These are phyloP conservation scores for Coprinellus aureogranulatus DNA, from an alignment of 768 basidiomycete genomes.

Conservation along the genomic window DNA sequence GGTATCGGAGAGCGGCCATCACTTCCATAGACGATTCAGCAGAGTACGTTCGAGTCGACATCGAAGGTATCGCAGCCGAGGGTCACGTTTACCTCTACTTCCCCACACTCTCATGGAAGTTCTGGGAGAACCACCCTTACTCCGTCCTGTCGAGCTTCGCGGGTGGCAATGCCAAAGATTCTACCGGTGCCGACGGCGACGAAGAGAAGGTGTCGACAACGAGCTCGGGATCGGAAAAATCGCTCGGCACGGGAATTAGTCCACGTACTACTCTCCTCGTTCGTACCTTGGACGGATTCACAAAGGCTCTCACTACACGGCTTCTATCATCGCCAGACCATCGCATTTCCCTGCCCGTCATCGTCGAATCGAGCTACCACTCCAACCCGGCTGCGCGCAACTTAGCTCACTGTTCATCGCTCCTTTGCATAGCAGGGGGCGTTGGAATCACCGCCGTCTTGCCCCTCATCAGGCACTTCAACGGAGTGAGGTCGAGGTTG, in stretches of 20 bases:
- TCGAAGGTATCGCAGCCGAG: slow-evolving; percentile 6
- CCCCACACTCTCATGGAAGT: slow-evolving; percentile 7
- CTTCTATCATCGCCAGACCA: neutral
- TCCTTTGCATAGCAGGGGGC: slow-evolving; percentile 9
- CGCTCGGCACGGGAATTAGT: neutral
- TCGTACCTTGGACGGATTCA: slow-evolving; percentile 4
- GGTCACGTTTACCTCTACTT: slow-evolving; percentile 11
- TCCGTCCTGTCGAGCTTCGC: slow-evolving; percentile 8
- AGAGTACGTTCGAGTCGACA: slow-evolving; percentile 8
- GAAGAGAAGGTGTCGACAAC: neutral
- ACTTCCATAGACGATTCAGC: slow-evolving; percentile 2
- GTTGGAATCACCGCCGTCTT: slow-evolving; percentile 11
- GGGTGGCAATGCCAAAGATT: neutral
- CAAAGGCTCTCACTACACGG: slow-evolving; percentile 1
- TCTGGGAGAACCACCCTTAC: slow-evolving; percentile 13
- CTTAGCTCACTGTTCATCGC: slow-evolving; percentile 6
- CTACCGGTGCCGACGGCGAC: neutral
- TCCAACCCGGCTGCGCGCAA: slow-evolving; percentile 8
- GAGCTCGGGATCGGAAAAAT: too few relatives aligned
- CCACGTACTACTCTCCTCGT: slow-evolving; percentile 7
- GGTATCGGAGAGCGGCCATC: slow-evolving; percentile 5
- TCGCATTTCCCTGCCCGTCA: slow-evolving; percentile 6
- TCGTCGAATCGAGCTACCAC: slow-evolving; percentile 10
- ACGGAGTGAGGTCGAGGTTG: neutral
- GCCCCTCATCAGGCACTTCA: slow-evolving; percentile 6